Evolutionary conservation across 2,329 filamentous ascomycete genomes (phyloP).

Genomic region (Colletotrichum sp.): DNA sequence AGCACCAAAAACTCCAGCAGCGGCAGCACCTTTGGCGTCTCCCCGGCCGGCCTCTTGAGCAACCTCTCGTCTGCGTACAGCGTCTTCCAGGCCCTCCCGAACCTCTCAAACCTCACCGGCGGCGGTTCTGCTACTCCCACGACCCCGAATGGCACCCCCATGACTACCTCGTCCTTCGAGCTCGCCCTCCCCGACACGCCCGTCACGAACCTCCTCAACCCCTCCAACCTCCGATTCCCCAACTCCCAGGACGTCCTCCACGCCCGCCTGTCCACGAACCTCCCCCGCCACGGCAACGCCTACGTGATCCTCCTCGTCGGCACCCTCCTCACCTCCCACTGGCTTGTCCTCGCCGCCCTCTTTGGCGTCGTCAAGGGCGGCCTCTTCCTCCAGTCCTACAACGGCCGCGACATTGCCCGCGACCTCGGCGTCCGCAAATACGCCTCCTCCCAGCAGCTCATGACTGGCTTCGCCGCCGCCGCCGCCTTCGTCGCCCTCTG

Average conservation of each 20-base stretch:
- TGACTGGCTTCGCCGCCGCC: conserved; percentile 6
- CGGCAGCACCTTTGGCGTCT: not conserved
- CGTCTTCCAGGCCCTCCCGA: conserved; percentile 9
- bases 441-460: conserved; percentile 12
- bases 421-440: conserved; percentile 18
- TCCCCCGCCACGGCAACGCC: conserved; percentile 17
- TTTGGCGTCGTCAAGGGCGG: conserved; percentile 17
- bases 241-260: conserved; percentile 14
- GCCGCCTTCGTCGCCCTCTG: conserved; percentile 11
- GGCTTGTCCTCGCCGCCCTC: conserved; percentile 14
- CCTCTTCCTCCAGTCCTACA: conserved; percentile 17
- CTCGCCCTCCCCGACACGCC: conserved; percentile 13
- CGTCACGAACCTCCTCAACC: conserved; percentile 19
- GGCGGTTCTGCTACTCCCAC: not conserved
- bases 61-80: conserved; percentile 10
- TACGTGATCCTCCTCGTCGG: conserved; percentile 19
- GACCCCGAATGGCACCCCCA: not conserved
- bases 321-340: conserved; percentile 14
- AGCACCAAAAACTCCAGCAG: not conserved
- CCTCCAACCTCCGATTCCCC: conserved; percentile 7
- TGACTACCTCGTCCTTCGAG: conserved; percentile 1
- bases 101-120: conserved; percentile 5
- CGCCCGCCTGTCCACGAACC: conserved; percentile 6
- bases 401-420: conserved; percentile 17
- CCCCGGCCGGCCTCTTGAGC: not conserved